These are phyloP conservation scores for Fusarium burgessii DNA, from an alignment of 2,329 filamentous ascomycete genomes.

Conservation along the genomic window DNA sequence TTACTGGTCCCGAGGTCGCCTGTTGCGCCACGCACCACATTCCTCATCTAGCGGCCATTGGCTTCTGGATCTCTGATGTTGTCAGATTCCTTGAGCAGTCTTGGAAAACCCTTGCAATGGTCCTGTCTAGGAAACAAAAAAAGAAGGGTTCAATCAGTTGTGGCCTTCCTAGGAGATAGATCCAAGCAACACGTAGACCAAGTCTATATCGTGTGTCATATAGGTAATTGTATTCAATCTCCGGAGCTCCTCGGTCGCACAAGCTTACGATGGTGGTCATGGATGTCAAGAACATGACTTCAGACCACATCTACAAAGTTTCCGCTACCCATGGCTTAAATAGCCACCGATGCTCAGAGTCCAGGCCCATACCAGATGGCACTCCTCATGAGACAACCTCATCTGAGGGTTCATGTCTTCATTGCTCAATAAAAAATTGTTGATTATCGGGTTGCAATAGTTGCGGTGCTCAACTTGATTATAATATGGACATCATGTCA, in stretches of 20 bases:
- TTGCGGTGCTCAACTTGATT: not conserved
- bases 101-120: not conserved
- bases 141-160: not conserved
- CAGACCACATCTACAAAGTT: slow-evolving; percentile 15
- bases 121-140: not conserved
- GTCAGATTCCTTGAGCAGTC: not conserved
- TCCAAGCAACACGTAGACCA: not conserved
- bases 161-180: not conserved
- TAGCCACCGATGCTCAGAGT: slow-evolving; percentile 20
- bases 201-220: not conserved
- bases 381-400: slow-evolving; percentile 7
- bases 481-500: not conserved
- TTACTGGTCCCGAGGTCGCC: slow-evolving; percentile 14
- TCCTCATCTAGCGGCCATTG: slow-evolving; percentile 22
- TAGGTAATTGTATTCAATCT: not conserved
- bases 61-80: slow-evolving; percentile 24
- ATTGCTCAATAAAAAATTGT: not conserved
- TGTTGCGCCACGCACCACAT: slow-evolving; percentile 33
- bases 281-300: slow-evolving; percentile 9
- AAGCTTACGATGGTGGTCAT: slow-evolving; percentile 12
- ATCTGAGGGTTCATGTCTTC: not conserved
- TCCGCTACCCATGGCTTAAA: slow-evolving; percentile 26
- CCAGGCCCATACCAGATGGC: slow-evolving; percentile 22
- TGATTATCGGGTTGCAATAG: not conserved
- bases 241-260: not conserved